Evolutionary conservation across 2,329 filamentous ascomycete species (phyloP).

Genomic region (Hymenoscyphus scutula): DNA sequence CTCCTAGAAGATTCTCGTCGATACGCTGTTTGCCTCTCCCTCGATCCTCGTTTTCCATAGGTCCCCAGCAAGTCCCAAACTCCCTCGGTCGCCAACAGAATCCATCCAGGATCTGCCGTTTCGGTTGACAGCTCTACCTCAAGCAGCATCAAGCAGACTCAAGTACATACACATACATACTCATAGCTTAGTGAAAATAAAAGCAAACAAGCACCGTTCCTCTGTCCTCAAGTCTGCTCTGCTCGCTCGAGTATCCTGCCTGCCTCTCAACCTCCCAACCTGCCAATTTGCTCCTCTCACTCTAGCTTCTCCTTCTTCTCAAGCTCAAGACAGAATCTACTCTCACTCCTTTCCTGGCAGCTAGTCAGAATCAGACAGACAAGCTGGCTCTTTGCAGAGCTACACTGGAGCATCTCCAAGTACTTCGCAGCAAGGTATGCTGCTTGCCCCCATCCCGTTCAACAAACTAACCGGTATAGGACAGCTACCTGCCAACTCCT

Average conservation of each 20-base stretch:
- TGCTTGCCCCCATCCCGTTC: conserved; percentile 19
- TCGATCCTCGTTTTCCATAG: not conserved
- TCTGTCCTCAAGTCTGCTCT: conserved; percentile 32
- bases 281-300: conserved; percentile 29
- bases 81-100: conserved; percentile 16
- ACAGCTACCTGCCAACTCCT: conserved; percentile 36
- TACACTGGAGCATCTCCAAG: conserved; percentile 25
- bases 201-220: conserved; percentile 41
- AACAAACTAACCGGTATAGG: conserved; percentile 24
- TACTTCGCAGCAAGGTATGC: conserved; percentile 35
- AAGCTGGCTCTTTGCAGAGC: conserved; percentile 30
- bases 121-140: conserved; percentile 25
- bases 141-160: conserved; percentile 27
- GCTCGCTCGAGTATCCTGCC: conserved; percentile 19
- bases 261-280: conserved; percentile 19
- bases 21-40: conserved; percentile 5
- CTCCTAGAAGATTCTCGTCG: not conserved
- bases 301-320: conserved; percentile 28
- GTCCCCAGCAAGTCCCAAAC: conserved; percentile 7
- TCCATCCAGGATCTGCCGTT: conserved; percentile 20
- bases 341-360: conserved; percentile 14
- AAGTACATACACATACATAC: conserved; percentile 37
- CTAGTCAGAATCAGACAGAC: conserved; percentile 11
- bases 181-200: conserved; percentile 50
- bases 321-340: conserved; percentile 19